Evolutionary conservation across 495 filamentous ascomycete species (phyloP), one percentile per base, ranked within the genome.

Genomic region (Parathielavia appendiculata): DNA sequence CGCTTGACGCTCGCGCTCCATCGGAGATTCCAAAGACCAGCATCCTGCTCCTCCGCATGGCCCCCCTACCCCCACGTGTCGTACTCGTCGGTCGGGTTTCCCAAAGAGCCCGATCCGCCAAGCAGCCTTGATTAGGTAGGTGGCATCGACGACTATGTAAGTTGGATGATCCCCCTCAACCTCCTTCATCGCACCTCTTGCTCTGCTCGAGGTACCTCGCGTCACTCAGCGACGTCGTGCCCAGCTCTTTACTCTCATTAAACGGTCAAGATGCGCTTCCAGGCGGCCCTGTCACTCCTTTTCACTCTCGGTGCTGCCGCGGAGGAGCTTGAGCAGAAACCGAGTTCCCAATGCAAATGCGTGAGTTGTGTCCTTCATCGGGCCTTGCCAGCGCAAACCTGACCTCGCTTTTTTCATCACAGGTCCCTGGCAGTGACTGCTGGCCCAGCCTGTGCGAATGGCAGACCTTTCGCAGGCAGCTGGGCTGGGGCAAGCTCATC

Each of bases 401-500:
- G 6, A 56, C 23, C 30, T 17, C 19, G 17, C 26, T 30, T 6
- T 23, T 14, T 11, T 43, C 6, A 43, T 7, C 39, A 12, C 32
- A 56, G 56, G 43, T 36, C 10, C 57, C 57, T n/a, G 57, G 49
- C 14, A 34, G 54, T 19, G n/a, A 0, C 11, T 59, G 57, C 57
- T 59, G 50, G 57, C 57, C 57, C 0, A 41, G 9, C 2, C 6
- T 0, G 35, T 46, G 50, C 50, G 20, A 34, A 16, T 59, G 57
- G 57, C 4, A 53, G 12, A 10, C 9, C 12, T n/a, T 54, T 1
- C 5, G 22, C 39, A 48, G n/a, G 16, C 9, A 38, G 40, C 57
- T 59, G 0, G 50, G 57, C 43, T 16, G 11, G 3, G 51, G 51
- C 22, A 60, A 60, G 46, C 58, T 60, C 9, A 60, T 60, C 39